Evolutionary conservation across 352 stramenopile genomes (phyloP), one percentile per base, ranked within the genome.

Genomic region (Globisporangium barbulae): DNA sequence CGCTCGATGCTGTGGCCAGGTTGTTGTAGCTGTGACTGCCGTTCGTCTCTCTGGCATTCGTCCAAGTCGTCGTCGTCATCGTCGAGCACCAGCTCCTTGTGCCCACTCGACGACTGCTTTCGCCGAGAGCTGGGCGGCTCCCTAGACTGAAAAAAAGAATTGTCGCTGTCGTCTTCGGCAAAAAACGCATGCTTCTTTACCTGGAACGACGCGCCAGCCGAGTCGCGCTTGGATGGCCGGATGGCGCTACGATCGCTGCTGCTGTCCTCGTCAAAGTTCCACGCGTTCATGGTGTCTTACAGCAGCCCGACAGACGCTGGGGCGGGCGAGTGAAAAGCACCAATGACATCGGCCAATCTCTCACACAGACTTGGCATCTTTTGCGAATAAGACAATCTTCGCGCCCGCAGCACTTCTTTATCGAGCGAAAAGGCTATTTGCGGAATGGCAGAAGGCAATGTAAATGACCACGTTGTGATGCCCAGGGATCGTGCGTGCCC

Each of bases 141-240:
- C 6, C 48, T 45, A 19, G 10, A 48, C 0, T 1, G 22, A 21
- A 35, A 28, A 30, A 37, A 42, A 3, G 2, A 17, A 22, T 63
- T 49, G 42, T 64, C 53, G 2, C 63, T 49, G 35, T 62, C 53
- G 4, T 71, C 54, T 4, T 56, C 73, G 1, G 31, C 49, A 21
- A 81, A 81, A 59, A 78, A 78, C 8, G 59, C 74, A 30, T 65
- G 65, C 42, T 72, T 74, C 25, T 68, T 54, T 37, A 54, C 55
- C 33, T 54, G 53, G 28, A 67, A 67, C 33, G 61, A 62, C 19
- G 39, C 28, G 7, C 33, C 35, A 2, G 15, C 22, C 17, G 30
- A 57, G 31, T 53, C 49, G 31, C 55, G 15, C 58, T 59, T 30
- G 25, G 41, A 47, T 42, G 39, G 37, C 22, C 22, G 64, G 33